These are phyloP conservation scores for Haberlea rhodopensis DNA, from an alignment of 257 asterid genomes.

Conservation along the genomic window DNA sequence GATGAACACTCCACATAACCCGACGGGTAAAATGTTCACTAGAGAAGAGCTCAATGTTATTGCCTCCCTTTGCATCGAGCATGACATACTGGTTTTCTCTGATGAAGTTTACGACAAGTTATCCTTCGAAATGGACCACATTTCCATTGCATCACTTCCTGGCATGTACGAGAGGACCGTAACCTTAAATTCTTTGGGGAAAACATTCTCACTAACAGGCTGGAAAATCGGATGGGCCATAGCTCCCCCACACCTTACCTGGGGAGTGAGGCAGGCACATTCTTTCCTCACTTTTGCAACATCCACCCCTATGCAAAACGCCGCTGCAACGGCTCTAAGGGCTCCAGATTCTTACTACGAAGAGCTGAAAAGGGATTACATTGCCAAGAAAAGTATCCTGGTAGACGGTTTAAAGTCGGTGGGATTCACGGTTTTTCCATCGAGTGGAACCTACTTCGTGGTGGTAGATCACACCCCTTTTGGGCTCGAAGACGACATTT, in stretches of 20 bases:
- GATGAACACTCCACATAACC: conserved; percentile 92
- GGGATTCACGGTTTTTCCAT: conserved; percentile 76
- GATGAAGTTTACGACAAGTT: conserved; percentile 94
- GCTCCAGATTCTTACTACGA: conserved; percentile 75
- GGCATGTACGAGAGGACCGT: conserved; percentile 86
- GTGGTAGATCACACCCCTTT: conserved; percentile 88
- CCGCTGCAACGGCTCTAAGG: conserved; percentile 72
- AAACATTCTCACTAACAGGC: conserved; percentile 91
- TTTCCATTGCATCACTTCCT: conserved; percentile 85
- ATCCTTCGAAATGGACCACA: conserved; percentile 87
- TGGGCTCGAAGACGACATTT: conserved; percentile 66
- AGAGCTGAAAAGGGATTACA: conserved; percentile 71
- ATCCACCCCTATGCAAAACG: conserved; percentile 92
- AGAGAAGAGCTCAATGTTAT: conserved; percentile 60
- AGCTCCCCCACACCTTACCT: conserved; percentile 83
- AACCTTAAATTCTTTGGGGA: conserved; percentile 84
- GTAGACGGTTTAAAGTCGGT: conserved; percentile 80
- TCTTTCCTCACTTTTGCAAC: conserved; percentile 89
- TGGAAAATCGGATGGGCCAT: conserved; percentile 99
- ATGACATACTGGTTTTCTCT: conserved; percentile 67
- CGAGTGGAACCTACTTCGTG: conserved; percentile 93
- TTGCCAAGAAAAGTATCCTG: conserved; percentile 66
- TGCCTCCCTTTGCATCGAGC: conserved; percentile 71
- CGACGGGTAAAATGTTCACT: conserved; percentile 95
- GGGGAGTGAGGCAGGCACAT: conserved; percentile 96